A percentile compares a stretch with the other conserved stretches of the same genome.
Evolutionary conservation across 192 early-diverging fungal genomes (phyloP).

Genomic region (Dissophora globulifera): DNA sequence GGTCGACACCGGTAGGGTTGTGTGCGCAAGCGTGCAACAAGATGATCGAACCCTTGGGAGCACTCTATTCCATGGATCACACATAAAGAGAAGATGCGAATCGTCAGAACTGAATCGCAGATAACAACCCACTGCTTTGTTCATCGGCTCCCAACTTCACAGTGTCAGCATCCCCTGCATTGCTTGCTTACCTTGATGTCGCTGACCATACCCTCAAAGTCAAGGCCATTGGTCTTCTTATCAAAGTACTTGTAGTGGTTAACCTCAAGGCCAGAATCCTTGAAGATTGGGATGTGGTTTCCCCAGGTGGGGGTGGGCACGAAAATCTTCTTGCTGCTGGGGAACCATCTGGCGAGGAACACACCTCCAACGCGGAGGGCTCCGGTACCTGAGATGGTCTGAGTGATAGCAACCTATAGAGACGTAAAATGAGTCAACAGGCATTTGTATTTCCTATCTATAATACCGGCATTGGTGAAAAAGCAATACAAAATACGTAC

Average conservation of each 20-base stretch:
- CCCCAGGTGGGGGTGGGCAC: slow-evolving; percentile 97
- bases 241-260: slow-evolving; percentile 95
- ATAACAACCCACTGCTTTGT: not conserved
- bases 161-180: too few species aligned
- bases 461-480: too few species aligned
- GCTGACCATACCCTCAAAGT: slow-evolving; percentile 91
- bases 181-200: slow-evolving; percentile 81
- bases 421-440: not conserved
- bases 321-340: slow-evolving; percentile 86
- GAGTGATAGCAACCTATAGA: slow-evolving; percentile 80
- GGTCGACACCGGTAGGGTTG: slow-evolving; percentile 99
- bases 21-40: slow-evolving; percentile 99
- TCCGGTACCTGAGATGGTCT: slow-evolving; percentile 98
- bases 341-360: slow-evolving; percentile 85
- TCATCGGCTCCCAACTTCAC: too few species aligned
- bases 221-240: slow-evolving; percentile 90
- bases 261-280: slow-evolving; percentile 88
- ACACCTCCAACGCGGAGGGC: slow-evolving; percentile 93
- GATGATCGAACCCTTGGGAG: slow-evolving; percentile 89
- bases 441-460: too few species aligned
- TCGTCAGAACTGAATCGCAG: not conserved
- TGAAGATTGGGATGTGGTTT: slow-evolving; percentile 96
- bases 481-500: slow-evolving; percentile 56
- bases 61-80: too few species aligned
- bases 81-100: not conserved